A percentile compares a stretch with the other conserved stretches of the same genome.
Evolutionary conservation across 805 yeast genomes (phyloP).

Genomic region (Candida suzukii): DNA sequence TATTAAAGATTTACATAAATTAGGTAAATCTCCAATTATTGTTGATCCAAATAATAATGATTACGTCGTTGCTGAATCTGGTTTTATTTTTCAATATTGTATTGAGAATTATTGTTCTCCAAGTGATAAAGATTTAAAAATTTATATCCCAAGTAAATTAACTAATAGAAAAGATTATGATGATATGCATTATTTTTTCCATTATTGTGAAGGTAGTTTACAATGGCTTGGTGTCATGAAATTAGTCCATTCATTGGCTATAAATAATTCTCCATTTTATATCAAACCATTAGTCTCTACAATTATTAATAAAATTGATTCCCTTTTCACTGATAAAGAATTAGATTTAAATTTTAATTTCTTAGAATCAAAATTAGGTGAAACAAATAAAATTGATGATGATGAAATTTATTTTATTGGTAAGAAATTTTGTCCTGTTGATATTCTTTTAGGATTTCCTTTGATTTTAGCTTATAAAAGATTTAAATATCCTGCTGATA

Average conservation of each 20-base stretch:
- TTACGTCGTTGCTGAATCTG: constrained; percentile 47
- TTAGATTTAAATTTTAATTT: constrained; percentile 10
- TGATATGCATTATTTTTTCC: constrained; percentile 42
- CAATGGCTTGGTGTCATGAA: constrained; percentile 26
- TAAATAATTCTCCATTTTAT: constrained; percentile 6
- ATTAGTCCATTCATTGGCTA: constrained; percentile 28
- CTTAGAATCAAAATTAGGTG: constrained; percentile 33
- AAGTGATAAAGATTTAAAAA: neutral
- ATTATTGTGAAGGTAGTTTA: constrained; percentile 57
- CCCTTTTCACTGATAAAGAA: neutral
- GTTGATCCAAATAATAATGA: constrained; percentile 30
- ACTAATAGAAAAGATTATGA: constrained; percentile 33
- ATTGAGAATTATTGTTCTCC: constrained; percentile 30
- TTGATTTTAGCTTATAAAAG: constrained; percentile 12
- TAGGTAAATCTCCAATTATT: constrained; percentile 59
- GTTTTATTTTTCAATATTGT: constrained; percentile 47
- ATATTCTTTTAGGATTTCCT: constrained; percentile 48
- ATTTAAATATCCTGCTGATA: constrained; percentile 10
- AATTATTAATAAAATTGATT: neutral
- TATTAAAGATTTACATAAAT: constrained; percentile 33
- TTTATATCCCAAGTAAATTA: neutral
- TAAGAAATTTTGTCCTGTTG: constrained; percentile 46
- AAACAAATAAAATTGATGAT: neutral
- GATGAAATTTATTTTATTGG: constrained; percentile 43
- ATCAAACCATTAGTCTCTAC: neutral